These are phyloP conservation scores for Exophiala phaeomuriformis DNA, from an alignment of 2,329 filamentous ascomycete species.

Conservation along the genomic window DNA sequence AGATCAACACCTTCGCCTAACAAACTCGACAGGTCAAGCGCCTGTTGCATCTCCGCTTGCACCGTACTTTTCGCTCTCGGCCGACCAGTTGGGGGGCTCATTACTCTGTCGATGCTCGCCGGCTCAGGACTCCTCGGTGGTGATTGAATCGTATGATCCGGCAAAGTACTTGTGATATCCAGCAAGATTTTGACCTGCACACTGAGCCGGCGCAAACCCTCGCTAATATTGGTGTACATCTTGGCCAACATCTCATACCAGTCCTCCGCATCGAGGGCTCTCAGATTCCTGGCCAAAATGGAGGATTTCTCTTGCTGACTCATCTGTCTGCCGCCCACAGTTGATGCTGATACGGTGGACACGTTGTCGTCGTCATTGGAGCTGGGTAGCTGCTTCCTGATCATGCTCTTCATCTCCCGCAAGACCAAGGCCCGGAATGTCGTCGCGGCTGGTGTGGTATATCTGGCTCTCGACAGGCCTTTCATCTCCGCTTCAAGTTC, in stretches of 20 bases:
- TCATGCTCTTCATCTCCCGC: slow-evolving; percentile 77
- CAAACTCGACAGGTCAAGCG: slow-evolving; percentile 58
- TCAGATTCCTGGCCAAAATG: slow-evolving; percentile 77
- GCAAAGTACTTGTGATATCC: slow-evolving; percentile 70
- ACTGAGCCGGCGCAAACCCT: slow-evolving; percentile 74
- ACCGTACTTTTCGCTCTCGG: slow-evolving; percentile 24
- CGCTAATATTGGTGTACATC: slow-evolving; percentile 80
- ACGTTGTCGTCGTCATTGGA: slow-evolving; percentile 91
- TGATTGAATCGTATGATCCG: slow-evolving; percentile 38
- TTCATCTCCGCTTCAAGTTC: slow-evolving; percentile 64
- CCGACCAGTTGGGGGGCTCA: slow-evolving; percentile 17
- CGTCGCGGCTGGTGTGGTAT: slow-evolving; percentile 72
- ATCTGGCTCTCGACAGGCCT: slow-evolving; percentile 73
- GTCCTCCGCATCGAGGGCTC: slow-evolving; percentile 73
- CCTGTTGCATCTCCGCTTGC: slow-evolving; percentile 56
- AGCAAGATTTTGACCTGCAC: slow-evolving; percentile 92
- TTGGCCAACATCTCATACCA: slow-evolving; percentile 74
- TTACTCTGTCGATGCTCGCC: slow-evolving; percentile 13
- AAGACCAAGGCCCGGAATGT: slow-evolving; percentile 77
- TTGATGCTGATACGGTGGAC: slow-evolving; percentile 79
- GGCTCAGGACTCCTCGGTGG: slow-evolving; percentile 43
- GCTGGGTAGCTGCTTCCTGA: slow-evolving; percentile 77
- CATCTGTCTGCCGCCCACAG: slow-evolving; percentile 59
- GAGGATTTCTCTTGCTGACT: slow-evolving; percentile 85
- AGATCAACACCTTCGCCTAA: slow-evolving; percentile 61